Evolutionary conservation across 352 stramenopile species (phyloP).

Genomic region (Pythium rhizo-oryzae): DNA sequence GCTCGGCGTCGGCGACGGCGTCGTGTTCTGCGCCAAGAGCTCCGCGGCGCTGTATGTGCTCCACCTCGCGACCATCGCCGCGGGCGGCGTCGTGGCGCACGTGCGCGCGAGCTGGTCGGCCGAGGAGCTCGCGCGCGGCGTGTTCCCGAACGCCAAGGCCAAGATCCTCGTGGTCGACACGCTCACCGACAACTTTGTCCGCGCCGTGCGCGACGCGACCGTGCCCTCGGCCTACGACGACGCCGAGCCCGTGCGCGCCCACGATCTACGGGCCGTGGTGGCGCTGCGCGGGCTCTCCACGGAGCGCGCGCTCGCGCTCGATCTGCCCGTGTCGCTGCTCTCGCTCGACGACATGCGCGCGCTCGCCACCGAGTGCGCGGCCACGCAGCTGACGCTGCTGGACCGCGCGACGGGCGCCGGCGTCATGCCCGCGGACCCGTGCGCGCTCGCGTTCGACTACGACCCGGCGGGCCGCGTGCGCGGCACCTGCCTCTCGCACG

Average conservation of each 20-base stretch:
- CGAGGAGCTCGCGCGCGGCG: conserved; percentile 48
- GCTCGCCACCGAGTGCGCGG: conserved; percentile 34
- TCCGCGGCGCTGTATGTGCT: conserved; percentile 55
- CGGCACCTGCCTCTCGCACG: conserved; percentile 67
- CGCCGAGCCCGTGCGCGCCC: neutral
- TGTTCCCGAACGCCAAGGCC: conserved; percentile 57
- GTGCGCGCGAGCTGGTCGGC: conserved; percentile 56
- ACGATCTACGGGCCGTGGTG: conserved; percentile 51
- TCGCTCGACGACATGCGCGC: conserved; percentile 44
- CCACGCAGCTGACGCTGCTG: conserved; percentile 21
- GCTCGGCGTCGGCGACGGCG: conserved; percentile 58
- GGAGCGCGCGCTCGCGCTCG: conserved; percentile 20
- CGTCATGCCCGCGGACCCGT: conserved; percentile 48
- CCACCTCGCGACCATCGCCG: conserved; percentile 57
- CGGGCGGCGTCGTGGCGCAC: conserved; percentile 63
- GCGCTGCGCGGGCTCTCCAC: conserved; percentile 37
- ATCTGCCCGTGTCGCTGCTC: conserved; percentile 49
- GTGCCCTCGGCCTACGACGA: conserved; percentile 6
- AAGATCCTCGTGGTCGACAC: conserved; percentile 64
- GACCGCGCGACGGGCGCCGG: conserved; percentile 29
- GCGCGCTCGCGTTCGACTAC: conserved; percentile 67
- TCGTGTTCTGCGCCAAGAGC: conserved; percentile 49
- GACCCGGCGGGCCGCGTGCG: conserved; percentile 51
- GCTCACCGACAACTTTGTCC: conserved; percentile 49
- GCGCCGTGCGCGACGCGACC: conserved; percentile 32